Percentiles rank a stretch among this genome's conserved stretches.
phyloP scores from a whole-genome alignment of 2,329 filamentous ascomycete genomes.

The Stagonosporopsis cucurbitacearum region DNA sequence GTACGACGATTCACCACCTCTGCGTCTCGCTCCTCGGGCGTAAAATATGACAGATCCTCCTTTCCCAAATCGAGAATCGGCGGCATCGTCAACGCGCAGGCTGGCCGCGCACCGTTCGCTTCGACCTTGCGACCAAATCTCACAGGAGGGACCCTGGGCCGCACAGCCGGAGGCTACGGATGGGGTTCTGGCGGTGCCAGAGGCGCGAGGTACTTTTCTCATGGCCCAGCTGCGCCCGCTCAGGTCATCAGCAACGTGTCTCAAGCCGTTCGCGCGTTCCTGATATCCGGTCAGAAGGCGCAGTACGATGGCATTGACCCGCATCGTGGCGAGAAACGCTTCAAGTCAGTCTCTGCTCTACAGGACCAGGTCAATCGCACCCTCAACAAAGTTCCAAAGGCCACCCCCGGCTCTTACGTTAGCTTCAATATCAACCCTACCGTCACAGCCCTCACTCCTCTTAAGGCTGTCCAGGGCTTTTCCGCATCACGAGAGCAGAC shows the following conservation, averaged over 20 bases:
- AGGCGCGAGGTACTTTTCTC: slow-evolving; percentile 86
- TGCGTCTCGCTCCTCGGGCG: slow-evolving; percentile 45
- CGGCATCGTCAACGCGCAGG: slow-evolving; percentile 65
- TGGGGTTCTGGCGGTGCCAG: slow-evolving; percentile 73
- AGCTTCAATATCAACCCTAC: slow-evolving; percentile 90
- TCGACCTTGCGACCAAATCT: slow-evolving; percentile 89
- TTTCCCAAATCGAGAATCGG: slow-evolving; percentile 65
- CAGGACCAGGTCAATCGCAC: slow-evolving; percentile 76
- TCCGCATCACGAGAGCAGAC: slow-evolving; percentile 53
- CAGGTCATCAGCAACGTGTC: slow-evolving; percentile 97
- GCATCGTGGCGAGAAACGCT: slow-evolving; percentile 74
- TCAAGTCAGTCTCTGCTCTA: slow-evolving; percentile 75
- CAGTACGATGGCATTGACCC: slow-evolving; percentile 80
- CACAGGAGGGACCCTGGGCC: slow-evolving; percentile 82
- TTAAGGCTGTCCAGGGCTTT: slow-evolving; percentile 65
- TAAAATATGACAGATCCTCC: slow-evolving; percentile 58
- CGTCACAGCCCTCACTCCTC: slow-evolving; percentile 82
- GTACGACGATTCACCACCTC: slow-evolving; percentile 61
- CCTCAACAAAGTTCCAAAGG: slow-evolving; percentile 65
- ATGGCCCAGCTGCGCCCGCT: slow-evolving; percentile 81
- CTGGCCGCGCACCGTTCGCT: slow-evolving; percentile 83
- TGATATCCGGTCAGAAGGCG: slow-evolving; percentile 86
- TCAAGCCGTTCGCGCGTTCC: slow-evolving; percentile 87
- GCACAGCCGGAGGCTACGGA: slow-evolving; percentile 88
- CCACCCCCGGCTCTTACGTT: slow-evolving; percentile 77